Conservation (phyloP, 768 basidiomycete genomes). For the Mycena leptocephala region DNA sequence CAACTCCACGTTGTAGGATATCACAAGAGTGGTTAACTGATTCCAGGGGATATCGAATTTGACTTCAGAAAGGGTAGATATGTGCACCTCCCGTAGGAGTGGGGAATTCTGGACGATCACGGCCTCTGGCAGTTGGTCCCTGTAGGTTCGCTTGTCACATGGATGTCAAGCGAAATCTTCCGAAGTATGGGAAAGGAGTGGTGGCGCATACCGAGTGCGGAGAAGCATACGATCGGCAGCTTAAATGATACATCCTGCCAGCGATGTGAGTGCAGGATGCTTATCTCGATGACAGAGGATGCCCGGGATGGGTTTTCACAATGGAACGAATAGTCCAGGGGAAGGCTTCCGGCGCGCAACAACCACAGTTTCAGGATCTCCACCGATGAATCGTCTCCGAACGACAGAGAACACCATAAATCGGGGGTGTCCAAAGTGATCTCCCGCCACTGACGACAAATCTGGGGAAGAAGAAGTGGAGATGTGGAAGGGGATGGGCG, state of each 20-base stretch:
- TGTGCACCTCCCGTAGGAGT: too few species aligned
- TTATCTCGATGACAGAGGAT: background rate
- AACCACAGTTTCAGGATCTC: background rate
- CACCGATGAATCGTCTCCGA: background rate
- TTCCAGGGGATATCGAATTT: too few species aligned
- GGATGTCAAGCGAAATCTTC: too few species aligned
- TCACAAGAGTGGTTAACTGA: too few species aligned
- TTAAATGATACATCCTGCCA: conserved; percentile 9
- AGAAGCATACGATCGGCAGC: too few species aligned
- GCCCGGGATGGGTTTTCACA: background rate
- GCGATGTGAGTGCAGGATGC: background rate
- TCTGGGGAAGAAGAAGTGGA: background rate
- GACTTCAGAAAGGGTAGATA: too few species aligned
- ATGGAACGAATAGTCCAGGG: background rate
- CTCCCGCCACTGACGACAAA: conserved; percentile 1
- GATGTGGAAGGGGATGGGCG: background rate
- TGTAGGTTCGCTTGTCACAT: too few species aligned
- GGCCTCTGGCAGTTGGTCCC: too few species aligned
- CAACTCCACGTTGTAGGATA: too few species aligned
- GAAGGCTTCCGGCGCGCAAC: background rate
- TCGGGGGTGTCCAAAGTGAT: background rate
- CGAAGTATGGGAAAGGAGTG: too few species aligned
- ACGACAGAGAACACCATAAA: background rate
- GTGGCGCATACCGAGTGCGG: too few species aligned
- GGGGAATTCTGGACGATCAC: too few species aligned